These are phyloP conservation scores for Calonectria montana DNA, from an alignment of 2,329 filamentous ascomycete species.

Conservation along the genomic window DNA sequence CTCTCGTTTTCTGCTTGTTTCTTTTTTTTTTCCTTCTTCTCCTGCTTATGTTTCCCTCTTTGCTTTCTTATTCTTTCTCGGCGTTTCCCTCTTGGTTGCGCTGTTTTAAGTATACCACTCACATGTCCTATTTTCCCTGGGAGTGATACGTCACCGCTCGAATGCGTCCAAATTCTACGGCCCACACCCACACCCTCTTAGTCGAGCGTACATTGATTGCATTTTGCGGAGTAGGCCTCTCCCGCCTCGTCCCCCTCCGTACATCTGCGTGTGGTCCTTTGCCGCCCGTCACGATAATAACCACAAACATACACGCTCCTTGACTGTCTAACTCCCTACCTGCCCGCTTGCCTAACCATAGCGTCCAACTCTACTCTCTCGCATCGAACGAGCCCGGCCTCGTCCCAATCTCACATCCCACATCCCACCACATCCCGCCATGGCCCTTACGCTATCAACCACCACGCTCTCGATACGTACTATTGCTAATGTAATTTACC, in stretches of 20 bases:
- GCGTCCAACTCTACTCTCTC: background rate
- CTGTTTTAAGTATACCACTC: conserved; percentile 14
- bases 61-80: background rate
- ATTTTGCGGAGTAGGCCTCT: conserved; percentile 2
- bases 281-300: background rate
- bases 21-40: background rate
- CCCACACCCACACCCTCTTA: background rate
- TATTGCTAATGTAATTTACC: conserved; percentile 15
- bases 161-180: conserved; percentile 1
- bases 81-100: conserved; percentile 1
- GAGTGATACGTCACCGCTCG: conserved; percentile 14
- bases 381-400: background rate
- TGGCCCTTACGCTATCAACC: background rate
- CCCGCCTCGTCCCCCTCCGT: background rate
- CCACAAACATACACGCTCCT: background rate
- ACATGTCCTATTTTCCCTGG: background rate
- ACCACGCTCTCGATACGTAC: background rate
- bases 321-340: too few relatives aligned
- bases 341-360: background rate
- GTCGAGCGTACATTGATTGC: background rate
- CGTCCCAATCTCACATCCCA: background rate
- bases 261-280: background rate
- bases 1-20: background rate
- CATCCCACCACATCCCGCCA: conserved; percentile 6
- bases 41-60: background rate